phyloP scores from a whole-genome alignment of 2,329 filamentous ascomycete species.

The Neofusicoccum kwambonambiense region DNA sequence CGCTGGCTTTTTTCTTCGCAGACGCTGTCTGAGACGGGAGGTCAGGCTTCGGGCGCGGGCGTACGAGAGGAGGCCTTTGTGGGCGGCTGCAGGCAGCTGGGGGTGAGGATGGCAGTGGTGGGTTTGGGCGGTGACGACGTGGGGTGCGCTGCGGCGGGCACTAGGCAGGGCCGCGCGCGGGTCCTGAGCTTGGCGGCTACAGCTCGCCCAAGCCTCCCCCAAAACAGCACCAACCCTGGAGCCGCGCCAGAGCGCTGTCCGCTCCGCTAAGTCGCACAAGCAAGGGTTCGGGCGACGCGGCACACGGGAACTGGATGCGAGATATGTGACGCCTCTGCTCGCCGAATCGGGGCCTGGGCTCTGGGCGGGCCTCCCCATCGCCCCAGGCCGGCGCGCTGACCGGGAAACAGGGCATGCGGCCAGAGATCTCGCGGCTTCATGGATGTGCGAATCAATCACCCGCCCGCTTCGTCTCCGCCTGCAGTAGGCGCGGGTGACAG shows the following conservation, averaged over 20 bases:
- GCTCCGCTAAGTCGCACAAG: conserved; percentile 29
- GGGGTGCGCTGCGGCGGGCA: conserved; percentile 8
- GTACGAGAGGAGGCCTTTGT: conserved; percentile 11
- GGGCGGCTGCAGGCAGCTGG: conserved; percentile 2
- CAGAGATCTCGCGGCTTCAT: conserved; percentile 6
- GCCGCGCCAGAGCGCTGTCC: not conserved
- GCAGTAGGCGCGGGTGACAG: conserved; percentile 13
- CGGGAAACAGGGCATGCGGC: conserved; percentile 11
- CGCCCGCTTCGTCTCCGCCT: not conserved
- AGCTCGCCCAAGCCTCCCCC: not conserved
- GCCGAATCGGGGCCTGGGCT: not conserved
- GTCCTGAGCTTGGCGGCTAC: not conserved
- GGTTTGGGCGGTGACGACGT: conserved; percentile 17
- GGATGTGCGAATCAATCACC: conserved; percentile 6
- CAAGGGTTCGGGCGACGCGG: conserved; percentile 30
- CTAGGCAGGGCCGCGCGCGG: conserved; percentile 4
- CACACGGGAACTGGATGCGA: conserved; percentile 18
- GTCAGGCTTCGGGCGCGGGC: not conserved
- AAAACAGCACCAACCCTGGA: conserved; percentile 7
- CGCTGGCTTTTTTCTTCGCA: conserved; percentile 16
- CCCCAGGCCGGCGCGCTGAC: conserved; percentile 1
- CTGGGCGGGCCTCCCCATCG: not conserved
- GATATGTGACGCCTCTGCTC: conserved; percentile 9
- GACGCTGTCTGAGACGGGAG: conserved; percentile 5
- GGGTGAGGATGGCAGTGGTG: not conserved